Evolutionary conservation across 305 asterid species (phyloP).

Genomic region (Galium porrigens): DNA sequence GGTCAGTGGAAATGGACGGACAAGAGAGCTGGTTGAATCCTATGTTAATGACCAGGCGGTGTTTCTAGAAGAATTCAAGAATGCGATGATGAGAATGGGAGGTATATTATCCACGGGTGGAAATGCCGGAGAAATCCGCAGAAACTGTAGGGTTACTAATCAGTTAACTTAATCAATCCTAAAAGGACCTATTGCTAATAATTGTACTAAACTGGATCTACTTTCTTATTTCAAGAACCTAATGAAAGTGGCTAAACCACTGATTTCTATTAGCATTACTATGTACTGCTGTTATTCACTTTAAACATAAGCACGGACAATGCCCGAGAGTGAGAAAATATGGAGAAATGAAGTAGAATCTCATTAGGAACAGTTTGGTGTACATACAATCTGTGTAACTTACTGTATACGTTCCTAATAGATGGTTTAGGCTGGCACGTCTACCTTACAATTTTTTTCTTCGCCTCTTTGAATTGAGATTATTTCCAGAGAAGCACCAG

Average conservation of each 20-base stretch:
- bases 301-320: neutral
- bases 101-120: constrained; percentile 25
- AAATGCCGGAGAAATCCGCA: constrained; percentile 43
- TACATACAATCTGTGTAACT: constrained; percentile 2
- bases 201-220: neutral
- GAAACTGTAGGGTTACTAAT: constrained; percentile 46
- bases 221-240: neutral
- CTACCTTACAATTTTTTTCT: neutral
- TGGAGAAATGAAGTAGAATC: neutral
- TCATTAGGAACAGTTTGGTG: constrained; percentile 7
- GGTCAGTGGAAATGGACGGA: constrained; percentile 20
- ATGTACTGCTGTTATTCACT: neutral
- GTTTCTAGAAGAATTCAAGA: constrained; percentile 37
- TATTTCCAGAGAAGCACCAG: neutral
- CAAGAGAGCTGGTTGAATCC: constrained; percentile 24
- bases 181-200: neutral
- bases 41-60: constrained; percentile 24
- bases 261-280: neutral
- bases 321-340: neutral
- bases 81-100: constrained; percentile 60
- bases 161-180: constrained; percentile 8
- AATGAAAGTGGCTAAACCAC: neutral
- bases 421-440: neutral
- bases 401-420: neutral
- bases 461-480: neutral